Percentiles rank a stretch among this genome's conserved stretches.
phyloP scores from a whole-genome alignment of 306 rosid species.

The Myrica gale region DNA sequence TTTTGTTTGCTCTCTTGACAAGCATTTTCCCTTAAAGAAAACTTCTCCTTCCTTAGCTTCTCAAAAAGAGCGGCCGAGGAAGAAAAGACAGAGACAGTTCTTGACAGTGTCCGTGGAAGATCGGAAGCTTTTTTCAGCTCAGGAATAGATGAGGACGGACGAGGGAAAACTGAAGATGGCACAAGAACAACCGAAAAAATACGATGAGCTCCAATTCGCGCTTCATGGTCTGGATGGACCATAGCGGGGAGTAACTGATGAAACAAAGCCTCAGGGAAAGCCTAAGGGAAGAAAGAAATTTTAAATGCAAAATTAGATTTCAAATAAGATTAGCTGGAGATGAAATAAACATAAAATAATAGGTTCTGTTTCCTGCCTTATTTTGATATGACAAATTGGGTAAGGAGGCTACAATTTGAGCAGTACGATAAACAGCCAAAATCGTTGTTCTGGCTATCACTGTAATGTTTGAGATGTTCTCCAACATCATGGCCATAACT shows the following conservation, averaged over 20 bases:
- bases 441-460: conserved; percentile 73
- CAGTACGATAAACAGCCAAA: conserved; percentile 61
- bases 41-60: conserved; percentile 66
- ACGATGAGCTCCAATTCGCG: conserved; percentile 78
- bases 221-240: conserved; percentile 95
- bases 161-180: conserved; percentile 69
- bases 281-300: conserved; percentile 46
- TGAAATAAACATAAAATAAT: conserved; percentile 26
- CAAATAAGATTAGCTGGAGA: conserved; percentile 26
- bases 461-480: conserved; percentile 63
- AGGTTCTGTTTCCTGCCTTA: conserved; percentile 60
- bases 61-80: conserved; percentile 93
- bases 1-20: conserved; percentile 34
- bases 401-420: conserved; percentile 83
- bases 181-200: conserved; percentile 85
- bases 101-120: conserved; percentile 71
- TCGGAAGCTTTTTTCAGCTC: conserved; percentile 43
- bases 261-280: conserved; percentile 92
- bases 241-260: conserved; percentile 84
- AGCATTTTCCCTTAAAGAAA: conserved; percentile 48
- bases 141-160: conserved; percentile 32
- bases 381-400: conserved; percentile 67
- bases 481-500: conserved; percentile 83
- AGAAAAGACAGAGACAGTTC: conserved; percentile 83
- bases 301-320: conserved; percentile 28